These are phyloP conservation scores for Mucor indicus DNA, from an alignment of 371 early-diverging fungal genomes.

Conservation along the genomic window DNA sequence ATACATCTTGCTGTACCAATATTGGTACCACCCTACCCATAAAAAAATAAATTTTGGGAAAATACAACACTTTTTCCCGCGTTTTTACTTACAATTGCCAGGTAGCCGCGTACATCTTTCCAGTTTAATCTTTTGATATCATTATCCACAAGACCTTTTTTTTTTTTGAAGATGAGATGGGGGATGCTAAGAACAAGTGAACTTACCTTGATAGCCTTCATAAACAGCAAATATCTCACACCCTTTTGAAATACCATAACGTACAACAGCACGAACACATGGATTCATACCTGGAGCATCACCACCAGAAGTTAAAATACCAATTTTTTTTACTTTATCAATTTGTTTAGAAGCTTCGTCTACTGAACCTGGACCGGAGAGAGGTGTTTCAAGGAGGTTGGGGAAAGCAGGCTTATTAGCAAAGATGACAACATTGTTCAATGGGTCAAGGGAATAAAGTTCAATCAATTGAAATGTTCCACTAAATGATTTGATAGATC, in stretches of 20 bases:
- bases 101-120: constrained; percentile 85
- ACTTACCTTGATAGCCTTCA: constrained; percentile 94
- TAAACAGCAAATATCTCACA: constrained; percentile 90
- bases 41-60: not conserved
- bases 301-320: constrained; percentile 97
- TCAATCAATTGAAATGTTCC: constrained; percentile 24
- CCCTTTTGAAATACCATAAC: constrained; percentile 82
- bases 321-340: constrained; percentile 59
- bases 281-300: constrained; percentile 99
- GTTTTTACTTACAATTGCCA: constrained; percentile 58
- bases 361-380: constrained; percentile 8
- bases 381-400: constrained; percentile 16
- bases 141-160: constrained; percentile 90
- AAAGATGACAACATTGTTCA: constrained; percentile 69
- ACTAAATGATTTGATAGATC: constrained; percentile 27
- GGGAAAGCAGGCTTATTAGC: constrained; percentile 45
- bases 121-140: constrained; percentile 84
- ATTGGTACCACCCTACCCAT: constrained; percentile 88
- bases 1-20: constrained; percentile 96
- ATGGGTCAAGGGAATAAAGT: constrained; percentile 51
- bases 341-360: constrained; percentile 10
- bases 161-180: too few species aligned
- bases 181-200: not conserved
- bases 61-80: too few species aligned
- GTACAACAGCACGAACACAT: constrained; percentile 90